These are phyloP conservation scores for Sphenostylis stenocarpa DNA, from an alignment of 306 rosid genomes.

Conservation along the genomic window DNA sequence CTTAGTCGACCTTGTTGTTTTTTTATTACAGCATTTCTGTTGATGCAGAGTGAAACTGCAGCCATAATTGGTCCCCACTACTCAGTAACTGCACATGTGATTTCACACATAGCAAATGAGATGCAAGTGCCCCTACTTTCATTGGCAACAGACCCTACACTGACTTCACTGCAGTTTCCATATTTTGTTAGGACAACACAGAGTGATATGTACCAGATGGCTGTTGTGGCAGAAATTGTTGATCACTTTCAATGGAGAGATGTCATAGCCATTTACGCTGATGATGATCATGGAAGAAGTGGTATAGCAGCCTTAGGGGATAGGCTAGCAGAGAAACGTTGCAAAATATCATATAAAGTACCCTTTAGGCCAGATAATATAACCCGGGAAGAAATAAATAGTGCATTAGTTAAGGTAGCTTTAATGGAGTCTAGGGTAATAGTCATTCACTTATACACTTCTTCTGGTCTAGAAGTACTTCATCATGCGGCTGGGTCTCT, in stretches of 20 bases:
- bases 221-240: conserved; percentile 69
- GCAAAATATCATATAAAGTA: conserved; percentile 65
- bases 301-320: conserved; percentile 66
- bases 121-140: conserved; percentile 53
- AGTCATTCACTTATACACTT: conserved; percentile 51
- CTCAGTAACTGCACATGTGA: conserved; percentile 49
- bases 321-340: conserved; percentile 59
- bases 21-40: neutral
- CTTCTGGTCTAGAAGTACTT: conserved; percentile 47
- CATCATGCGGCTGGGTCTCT: conserved; percentile 45
- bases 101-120: conserved; percentile 53
- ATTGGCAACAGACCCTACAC: conserved; percentile 71
- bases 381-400: conserved; percentile 47
- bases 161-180: conserved; percentile 74
- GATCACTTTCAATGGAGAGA: conserved; percentile 68
- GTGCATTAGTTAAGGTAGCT: conserved; percentile 52
- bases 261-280: conserved; percentile 65
- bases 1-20: conserved; percentile 36
- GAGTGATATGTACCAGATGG: conserved; percentile 72
- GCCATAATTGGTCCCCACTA: conserved; percentile 60
- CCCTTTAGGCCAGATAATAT: conserved; percentile 37
- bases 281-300: conserved; percentile 81
- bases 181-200: conserved; percentile 66
- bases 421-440: conserved; percentile 68
- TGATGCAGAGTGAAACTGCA: conserved; percentile 53